Evolutionary conservation across 768 basidiomycete genomes (phyloP).

Genomic region (Leccinellum rugosiceps): DNA sequence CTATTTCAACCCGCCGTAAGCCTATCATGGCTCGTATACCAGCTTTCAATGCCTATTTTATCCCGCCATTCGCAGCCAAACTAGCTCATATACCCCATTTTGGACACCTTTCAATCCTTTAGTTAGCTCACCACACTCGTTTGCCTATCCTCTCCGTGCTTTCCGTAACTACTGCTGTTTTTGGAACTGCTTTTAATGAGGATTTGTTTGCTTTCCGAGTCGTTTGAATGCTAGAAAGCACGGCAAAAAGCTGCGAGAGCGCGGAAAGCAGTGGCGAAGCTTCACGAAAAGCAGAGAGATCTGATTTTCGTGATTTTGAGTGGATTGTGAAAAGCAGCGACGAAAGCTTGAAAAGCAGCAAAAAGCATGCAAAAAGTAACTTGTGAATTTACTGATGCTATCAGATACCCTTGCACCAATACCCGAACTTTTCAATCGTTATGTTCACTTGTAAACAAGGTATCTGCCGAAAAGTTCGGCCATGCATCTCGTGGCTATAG

Average conservation of each 20-base stretch:
- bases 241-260: not conserved
- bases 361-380: not conserved
- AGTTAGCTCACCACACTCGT: not conserved
- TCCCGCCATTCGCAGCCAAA: not conserved
- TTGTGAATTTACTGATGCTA: too few relatives aligned
- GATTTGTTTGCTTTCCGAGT: too few relatives aligned
- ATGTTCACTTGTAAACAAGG: too few relatives aligned
- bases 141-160: not conserved
- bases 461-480: too few relatives aligned
- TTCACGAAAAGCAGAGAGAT: not conserved
- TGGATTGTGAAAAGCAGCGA: not conserved
- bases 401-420: too few relatives aligned
- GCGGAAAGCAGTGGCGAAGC: not conserved
- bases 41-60: not conserved
- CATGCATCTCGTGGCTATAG: too few relatives aligned
- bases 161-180: not conserved
- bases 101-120: not conserved
- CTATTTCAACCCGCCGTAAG: too few relatives aligned
- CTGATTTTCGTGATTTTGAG: not conserved
- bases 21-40: too few relatives aligned
- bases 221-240: not conserved
- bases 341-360: too few relatives aligned
- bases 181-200: not conserved
- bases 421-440: too few relatives aligned
- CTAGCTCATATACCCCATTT: not conserved